These are phyloP conservation scores for Cyberlindnera xylosilytica DNA, from an alignment of 805 yeast species.

Conservation along the genomic window DNA sequence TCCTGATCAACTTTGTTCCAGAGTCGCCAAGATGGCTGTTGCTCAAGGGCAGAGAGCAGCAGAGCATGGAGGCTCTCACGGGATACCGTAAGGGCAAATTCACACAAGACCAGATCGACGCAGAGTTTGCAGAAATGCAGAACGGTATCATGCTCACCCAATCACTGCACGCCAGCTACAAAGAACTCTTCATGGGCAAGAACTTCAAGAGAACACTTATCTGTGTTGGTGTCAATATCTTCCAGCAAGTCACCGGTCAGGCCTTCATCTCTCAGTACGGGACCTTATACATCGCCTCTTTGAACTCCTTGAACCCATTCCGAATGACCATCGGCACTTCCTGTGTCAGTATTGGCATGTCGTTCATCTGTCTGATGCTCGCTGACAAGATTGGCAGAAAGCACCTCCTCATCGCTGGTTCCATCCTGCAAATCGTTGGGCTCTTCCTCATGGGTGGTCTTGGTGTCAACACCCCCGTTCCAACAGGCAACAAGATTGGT, in stretches of 20 bases:
- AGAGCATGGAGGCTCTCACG: neutral
- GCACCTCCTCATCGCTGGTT: neutral
- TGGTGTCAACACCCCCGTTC: neutral
- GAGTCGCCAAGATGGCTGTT: neutral
- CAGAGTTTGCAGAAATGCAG: neutral
- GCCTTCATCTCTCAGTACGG: neutral
- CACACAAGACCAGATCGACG: neutral
- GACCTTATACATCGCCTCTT: neutral
- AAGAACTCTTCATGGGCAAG: neutral
- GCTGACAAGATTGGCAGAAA: neutral
- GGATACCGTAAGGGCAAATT: neutral
- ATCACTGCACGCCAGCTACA: neutral
- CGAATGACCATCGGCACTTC: neutral
- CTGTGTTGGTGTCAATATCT: neutral
- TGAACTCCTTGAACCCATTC: neutral
- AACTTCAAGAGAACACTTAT: neutral
- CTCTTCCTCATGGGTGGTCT: neutral
- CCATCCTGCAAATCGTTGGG: neutral
- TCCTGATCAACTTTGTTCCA: neutral
- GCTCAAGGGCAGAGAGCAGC: neutral
- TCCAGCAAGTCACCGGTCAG: neutral
- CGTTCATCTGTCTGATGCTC: neutral
- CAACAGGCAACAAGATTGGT: neutral
- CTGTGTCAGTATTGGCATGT: neutral
- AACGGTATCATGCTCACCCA: too few species aligned